A percentile compares a stretch with the other conserved stretches of the same genome.
These are phyloP conservation scores for Fragaria vesca DNA, from an alignment of 306 rosid genomes.

Conservation along the genomic window DNA sequence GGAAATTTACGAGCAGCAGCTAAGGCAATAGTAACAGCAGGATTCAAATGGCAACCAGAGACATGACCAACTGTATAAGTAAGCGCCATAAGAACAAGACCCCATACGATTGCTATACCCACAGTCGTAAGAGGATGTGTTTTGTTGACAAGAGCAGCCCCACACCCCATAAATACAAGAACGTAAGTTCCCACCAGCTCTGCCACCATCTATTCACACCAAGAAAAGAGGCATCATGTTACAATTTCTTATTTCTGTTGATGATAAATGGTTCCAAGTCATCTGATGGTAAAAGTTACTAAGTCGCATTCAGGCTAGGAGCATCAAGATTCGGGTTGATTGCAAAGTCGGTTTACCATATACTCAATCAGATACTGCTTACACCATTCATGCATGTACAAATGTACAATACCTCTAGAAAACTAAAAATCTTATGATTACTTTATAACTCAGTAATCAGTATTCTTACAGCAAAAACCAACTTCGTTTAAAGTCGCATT, in stretches of 20 bases:
- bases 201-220: conserved; percentile 30
- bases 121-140: conserved; percentile 28
- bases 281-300: neutral
- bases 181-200: conserved; percentile 45
- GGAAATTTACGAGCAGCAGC: conserved; percentile 34
- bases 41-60: conserved; percentile 58
- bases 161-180: conserved; percentile 53
- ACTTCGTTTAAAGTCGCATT: neutral
- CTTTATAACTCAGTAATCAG: too few species aligned
- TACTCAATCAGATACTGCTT: neutral
- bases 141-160: conserved; percentile 41
- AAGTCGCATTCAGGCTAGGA: neutral
- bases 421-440: too few species aligned
- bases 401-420: neutral
- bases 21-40: conserved; percentile 43
- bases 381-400: too few species aligned
- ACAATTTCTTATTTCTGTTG: neutral
- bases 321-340: too few species aligned
- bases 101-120: conserved; percentile 42
- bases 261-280: neutral
- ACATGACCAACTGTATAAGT: conserved; percentile 46
- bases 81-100: conserved; percentile 36
- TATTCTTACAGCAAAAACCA: neutral
- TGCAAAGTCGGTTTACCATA: neutral
- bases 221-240: neutral